A percentile compares a stretch with the other conserved stretches of the same genome.
phyloP scores from a whole-genome alignment of 352 stramenopile genomes.

The Phytophthora colocasiae region DNA sequence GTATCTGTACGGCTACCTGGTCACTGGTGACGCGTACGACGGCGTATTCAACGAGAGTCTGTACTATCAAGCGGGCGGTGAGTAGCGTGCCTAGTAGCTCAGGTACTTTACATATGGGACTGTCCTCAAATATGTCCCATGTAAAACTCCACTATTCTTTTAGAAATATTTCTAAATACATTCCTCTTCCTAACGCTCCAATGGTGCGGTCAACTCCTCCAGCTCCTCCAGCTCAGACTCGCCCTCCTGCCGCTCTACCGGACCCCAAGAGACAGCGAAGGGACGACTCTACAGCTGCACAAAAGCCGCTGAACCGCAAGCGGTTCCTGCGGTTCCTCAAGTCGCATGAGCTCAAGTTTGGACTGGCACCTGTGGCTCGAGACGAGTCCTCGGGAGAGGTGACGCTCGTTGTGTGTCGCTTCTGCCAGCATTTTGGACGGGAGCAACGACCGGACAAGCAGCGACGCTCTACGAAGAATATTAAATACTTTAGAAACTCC shows the following conservation, averaged over 20 bases:
- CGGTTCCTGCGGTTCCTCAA: slow-evolving; percentile 53
- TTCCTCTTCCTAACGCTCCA: no score
- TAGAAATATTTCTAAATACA: no score
- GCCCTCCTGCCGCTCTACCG: background rate
- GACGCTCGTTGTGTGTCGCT: slow-evolving; percentile 61
- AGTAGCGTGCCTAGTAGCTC: no score
- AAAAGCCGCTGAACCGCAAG: slow-evolving; percentile 39
- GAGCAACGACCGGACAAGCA: slow-evolving; percentile 63
- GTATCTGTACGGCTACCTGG: no score
- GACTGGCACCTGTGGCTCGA: slow-evolving; percentile 52
- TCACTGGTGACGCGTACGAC: no score
- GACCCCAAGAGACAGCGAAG: background rate
- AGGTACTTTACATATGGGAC: no score
- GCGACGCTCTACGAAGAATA: slow-evolving; percentile 61
- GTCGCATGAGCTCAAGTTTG: slow-evolving; percentile 63
- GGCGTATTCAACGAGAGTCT: no score
- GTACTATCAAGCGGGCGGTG: no score
- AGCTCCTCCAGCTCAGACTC: background rate
- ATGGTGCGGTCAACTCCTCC: no score
- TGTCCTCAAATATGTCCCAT: no score
- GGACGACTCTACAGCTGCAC: slow-evolving; percentile 7
- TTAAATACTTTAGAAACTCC: slow-evolving; percentile 72
- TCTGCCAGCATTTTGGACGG: slow-evolving; percentile 73
- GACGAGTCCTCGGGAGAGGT: slow-evolving; percentile 52
- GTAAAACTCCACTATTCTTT: no score